phyloP scores from a whole-genome alignment of 2,329 filamentous ascomycete species.

The Cercospora sp. region DNA sequence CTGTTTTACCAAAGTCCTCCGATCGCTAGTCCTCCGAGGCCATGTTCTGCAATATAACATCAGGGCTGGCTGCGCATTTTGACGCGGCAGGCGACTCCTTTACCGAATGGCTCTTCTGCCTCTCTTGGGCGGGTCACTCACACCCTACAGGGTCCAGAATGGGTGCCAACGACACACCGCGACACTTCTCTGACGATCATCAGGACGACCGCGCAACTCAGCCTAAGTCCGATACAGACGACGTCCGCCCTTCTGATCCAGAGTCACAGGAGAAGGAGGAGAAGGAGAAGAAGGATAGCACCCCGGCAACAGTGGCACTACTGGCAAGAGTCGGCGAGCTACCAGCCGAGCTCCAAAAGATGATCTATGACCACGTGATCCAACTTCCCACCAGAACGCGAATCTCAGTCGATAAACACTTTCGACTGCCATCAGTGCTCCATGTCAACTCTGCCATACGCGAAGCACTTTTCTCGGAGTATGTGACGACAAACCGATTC shows the following conservation, averaged over 20 bases:
- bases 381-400: neutral
- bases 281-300: neutral
- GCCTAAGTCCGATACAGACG: neutral
- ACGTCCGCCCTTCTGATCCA: neutral
- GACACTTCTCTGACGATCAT: neutral
- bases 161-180: neutral
- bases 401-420: neutral
- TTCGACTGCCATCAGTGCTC: neutral
- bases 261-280: neutral
- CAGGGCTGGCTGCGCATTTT: no score
- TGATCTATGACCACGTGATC: neutral
- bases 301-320: neutral
- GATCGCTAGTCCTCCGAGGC: neutral
- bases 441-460: neutral
- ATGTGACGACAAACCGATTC: neutral
- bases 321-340: neutral
- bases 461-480: neutral
- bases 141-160: neutral
- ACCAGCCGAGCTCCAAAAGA: neutral
- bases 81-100: neutral
- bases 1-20: neutral
- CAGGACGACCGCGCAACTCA: neutral
- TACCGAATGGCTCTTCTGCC: neutral
- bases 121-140: neutral
- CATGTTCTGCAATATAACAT: neutral